Evolutionary conservation across 2,329 filamentous ascomycete genomes (phyloP), one percentile per base, ranked within the genome.

Genomic region (Claviceps sp.): DNA sequence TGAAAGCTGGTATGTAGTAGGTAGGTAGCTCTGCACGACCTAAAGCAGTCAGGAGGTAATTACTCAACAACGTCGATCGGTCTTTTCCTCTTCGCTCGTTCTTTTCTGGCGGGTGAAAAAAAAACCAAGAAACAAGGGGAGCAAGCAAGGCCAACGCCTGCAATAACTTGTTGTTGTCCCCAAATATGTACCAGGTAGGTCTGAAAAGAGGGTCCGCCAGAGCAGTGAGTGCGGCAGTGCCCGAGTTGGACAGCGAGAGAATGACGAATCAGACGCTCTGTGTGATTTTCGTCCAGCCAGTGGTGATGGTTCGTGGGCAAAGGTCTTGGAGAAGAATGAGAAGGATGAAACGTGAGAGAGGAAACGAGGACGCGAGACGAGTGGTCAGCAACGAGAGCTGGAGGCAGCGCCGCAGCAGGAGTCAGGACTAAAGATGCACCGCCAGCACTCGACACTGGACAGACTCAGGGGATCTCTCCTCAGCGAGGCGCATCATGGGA

Each of bases 181-280:
- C 36, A 22, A 40, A 22, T 48, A 30, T 36, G 20, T n/a, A 20
- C 47, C 36, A 22, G 26, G 16, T 48, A 24, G 36, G 36, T 40
- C 7, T 20, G 26, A 24, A 54, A 55, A 55, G 54, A 56, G 52
- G 57, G 58, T 55, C 20, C 8, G 22, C 36, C 37, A 24, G 22
- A 41, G 36, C 24, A 46, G 34, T 46, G 26, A 47, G 20, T 22
- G n/a, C 6, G 20, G 30, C 24, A 47, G 36, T 34, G n/a, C 6
- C 14, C 22, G 9, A 34, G 30, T 48, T 30, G 37, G 4, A 14
- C 16, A 41, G 22, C 37, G 41, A 41, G 37, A 48, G 6, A 40
- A 48, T 48, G 4, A 48, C 36, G 18, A 22, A 30, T 36, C 30
- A 20, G 20, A 43, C 20, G 5, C 20, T 14, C 7, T 41, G 40